Conservation (phyloP, 768 basidiomycete species). For the Russula sp. region DNA sequence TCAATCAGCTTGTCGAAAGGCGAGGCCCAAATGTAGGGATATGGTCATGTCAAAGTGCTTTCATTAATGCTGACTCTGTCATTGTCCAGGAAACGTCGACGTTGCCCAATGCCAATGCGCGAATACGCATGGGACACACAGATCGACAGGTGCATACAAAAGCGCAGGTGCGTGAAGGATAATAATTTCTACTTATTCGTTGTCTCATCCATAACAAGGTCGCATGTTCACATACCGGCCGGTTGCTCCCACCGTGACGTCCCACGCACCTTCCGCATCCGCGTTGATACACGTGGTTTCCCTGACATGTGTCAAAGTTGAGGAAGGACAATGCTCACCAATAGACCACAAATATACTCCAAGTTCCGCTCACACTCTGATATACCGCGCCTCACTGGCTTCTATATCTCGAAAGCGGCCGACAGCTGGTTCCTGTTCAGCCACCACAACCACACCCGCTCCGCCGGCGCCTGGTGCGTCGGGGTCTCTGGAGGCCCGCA, state of each 20-base stretch:
- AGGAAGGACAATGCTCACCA: background rate
- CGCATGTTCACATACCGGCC: background rate
- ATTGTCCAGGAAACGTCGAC: background rate
- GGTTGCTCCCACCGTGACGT: background rate
- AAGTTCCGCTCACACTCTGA: background rate
- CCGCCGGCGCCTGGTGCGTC: background rate
- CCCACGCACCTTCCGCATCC: background rate
- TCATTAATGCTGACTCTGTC: background rate
- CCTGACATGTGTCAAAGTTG: background rate
- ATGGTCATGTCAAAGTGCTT: background rate
- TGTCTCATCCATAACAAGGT: conserved; percentile 1
- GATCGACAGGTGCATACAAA: background rate
- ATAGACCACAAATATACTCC: background rate
- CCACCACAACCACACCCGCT: background rate
- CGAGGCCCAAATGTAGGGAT: conserved; percentile 1
- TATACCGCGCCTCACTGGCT: background rate
- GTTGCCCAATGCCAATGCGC: background rate
- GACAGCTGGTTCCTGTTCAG: background rate
- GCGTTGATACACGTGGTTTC: background rate
- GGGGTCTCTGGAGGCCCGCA: background rate
- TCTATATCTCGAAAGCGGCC: background rate
- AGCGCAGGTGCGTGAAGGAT: background rate
- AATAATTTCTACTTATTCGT: background rate
- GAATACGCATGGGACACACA: background rate
- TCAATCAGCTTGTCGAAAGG: conserved; percentile 8